phyloP scores from a whole-genome alignment of 1,284 basidiomycete genomes.

The Exobasidium rhododendri region DNA sequence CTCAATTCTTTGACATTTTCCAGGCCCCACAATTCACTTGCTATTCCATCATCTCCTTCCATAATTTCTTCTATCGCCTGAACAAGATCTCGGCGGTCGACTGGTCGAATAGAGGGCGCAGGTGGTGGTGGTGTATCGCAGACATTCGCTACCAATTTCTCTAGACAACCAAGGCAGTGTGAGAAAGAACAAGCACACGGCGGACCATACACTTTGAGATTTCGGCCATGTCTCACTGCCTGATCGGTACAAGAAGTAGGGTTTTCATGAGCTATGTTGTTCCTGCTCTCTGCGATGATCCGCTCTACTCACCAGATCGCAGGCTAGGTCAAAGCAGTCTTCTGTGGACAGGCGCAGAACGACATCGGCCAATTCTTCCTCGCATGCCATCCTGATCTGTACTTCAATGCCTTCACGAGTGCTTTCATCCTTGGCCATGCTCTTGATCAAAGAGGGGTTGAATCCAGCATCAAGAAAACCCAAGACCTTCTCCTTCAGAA shows the following conservation, averaged over 20 bases:
- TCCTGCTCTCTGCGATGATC: neutral
- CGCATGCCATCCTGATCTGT: constrained; percentile 20
- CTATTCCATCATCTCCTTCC: constrained; percentile 1
- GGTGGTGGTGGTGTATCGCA: constrained; percentile 14
- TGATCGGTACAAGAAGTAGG: neutral
- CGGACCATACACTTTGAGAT: constrained; percentile 22
- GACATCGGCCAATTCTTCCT: constrained; percentile 22
- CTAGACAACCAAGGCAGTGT: constrained; percentile 22
- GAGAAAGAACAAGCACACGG: constrained; percentile 31
- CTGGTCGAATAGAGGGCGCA: constrained; percentile 9
- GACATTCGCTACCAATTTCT: constrained; percentile 18
- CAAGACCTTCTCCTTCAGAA: constrained; percentile 21
- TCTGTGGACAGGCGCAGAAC: constrained; percentile 24
- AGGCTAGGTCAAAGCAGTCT: constrained; percentile 27
- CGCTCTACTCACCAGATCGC: constrained; percentile 19
- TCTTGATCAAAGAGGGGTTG: constrained; percentile 7
- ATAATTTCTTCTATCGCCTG: constrained; percentile 4
- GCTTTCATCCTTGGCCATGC: constrained; percentile 9
- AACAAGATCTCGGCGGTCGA: constrained; percentile 3
- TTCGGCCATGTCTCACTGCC: constrained; percentile 19
- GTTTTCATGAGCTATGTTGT: neutral
- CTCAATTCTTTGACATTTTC: constrained; percentile 6
- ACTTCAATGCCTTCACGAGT: constrained; percentile 14
- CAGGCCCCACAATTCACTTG: neutral
- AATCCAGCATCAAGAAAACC: constrained; percentile 21